These are phyloP conservation scores for Thelephora terrestris DNA, from an alignment of 1,284 basidiomycete genomes.

Conservation along the genomic window DNA sequence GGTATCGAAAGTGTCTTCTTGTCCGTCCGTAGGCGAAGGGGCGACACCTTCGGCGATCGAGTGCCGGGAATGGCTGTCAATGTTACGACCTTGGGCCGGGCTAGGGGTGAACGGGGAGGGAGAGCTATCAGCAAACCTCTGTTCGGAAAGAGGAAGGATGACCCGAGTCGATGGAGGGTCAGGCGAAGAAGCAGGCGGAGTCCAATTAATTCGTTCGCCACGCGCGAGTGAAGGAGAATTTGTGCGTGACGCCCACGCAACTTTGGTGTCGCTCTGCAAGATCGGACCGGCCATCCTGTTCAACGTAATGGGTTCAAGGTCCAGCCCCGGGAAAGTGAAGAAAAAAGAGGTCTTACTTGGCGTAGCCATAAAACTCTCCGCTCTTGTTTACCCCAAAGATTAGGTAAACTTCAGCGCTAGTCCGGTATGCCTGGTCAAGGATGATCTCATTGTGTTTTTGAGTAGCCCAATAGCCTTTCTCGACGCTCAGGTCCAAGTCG, in stretches of 20 bases:
- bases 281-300: slow-evolving; percentile 58
- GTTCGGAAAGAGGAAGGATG: not conserved
- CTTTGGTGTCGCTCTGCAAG: slow-evolving; percentile 35
- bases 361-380: slow-evolving; percentile 85
- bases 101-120: not conserved
- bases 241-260: slow-evolving; percentile 50
- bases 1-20: not conserved
- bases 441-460: slow-evolving; percentile 89
- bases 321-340: not conserved
- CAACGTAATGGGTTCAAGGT: not conserved
- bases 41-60: too few relatives aligned
- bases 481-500: slow-evolving; percentile 80
- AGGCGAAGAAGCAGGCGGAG: not conserved
- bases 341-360: slow-evolving; percentile 40
- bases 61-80: too few relatives aligned
- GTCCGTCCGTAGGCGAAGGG: too few relatives aligned
- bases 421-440: slow-evolving; percentile 85
- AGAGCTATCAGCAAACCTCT: not conserved
- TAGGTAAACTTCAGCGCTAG: slow-evolving; percentile 76
- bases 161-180: not conserved
- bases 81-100: not conserved
- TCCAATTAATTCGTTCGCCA: slow-evolving; percentile 12
- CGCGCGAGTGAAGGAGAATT: slow-evolving; percentile 23
- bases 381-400: slow-evolving; percentile 92
- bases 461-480: slow-evolving; percentile 81